These are phyloP conservation scores for Talaromyces sp. DNA, from an alignment of 2,329 filamentous ascomycete genomes.

Conservation along the genomic window DNA sequence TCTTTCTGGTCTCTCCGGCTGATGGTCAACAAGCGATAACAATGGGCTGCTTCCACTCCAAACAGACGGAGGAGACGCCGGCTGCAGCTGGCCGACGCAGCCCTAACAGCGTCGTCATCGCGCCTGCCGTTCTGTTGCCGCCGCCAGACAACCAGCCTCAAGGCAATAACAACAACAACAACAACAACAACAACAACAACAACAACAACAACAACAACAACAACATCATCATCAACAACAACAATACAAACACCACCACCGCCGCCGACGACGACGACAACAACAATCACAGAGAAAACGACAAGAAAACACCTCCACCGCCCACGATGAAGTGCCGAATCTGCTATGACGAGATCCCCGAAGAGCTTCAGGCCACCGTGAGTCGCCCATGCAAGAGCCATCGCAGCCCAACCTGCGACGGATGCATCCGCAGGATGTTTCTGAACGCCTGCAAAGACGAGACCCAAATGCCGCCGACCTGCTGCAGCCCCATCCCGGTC, in stretches of 20 bases:
- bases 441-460: constrained; percentile 33
- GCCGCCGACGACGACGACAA: background rate
- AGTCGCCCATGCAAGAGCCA: constrained; percentile 5
- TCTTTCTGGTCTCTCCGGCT: background rate
- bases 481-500: constrained; percentile 41
- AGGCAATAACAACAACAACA: background rate
- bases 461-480: constrained; percentile 42
- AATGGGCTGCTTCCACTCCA: constrained; percentile 6
- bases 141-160: background rate
- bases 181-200: background rate
- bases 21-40: background rate
- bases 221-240: too few species aligned
- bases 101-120: background rate
- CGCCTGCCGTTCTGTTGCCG: background rate
- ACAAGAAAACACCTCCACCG: background rate
- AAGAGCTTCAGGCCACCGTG: background rate
- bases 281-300: background rate
- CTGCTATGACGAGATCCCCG: background rate
- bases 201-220: background rate
- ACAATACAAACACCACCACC: too few species aligned
- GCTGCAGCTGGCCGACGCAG: too few species aligned
- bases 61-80: background rate
- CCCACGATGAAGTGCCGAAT: background rate
- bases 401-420: background rate
- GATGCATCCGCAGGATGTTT: constrained; percentile 31